Evolutionary conservation across 2,329 filamentous ascomycete genomes (phyloP).

Genomic region (Fonsecaea multimorphosa): DNA sequence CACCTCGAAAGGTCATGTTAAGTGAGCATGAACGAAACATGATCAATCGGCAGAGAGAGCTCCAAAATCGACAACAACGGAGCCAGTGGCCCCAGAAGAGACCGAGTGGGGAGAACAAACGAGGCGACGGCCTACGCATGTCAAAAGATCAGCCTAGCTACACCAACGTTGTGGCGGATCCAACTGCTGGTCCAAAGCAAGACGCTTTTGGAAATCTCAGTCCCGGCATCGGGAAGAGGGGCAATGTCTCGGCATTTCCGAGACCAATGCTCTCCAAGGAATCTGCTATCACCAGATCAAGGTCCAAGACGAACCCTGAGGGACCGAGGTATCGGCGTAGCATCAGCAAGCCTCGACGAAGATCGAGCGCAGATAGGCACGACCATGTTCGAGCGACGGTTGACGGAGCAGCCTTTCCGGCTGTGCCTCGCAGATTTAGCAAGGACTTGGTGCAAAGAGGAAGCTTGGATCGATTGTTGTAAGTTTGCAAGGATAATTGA

Average conservation of each 20-base stretch:
- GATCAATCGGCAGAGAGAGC: constrained; percentile 39
- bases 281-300: constrained; percentile 13
- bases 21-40: constrained; percentile 40
- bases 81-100: constrained; percentile 23
- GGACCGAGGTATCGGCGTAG: constrained; percentile 8
- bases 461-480: constrained; percentile 30
- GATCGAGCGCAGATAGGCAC: constrained; percentile 20
- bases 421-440: constrained; percentile 18
- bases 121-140: constrained; percentile 11
- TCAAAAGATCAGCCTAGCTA: constrained; percentile 24
- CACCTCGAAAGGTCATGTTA: constrained; percentile 40
- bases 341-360: constrained; percentile 21
- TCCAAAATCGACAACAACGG: constrained; percentile 32
- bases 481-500: background rate
- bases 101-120: constrained; percentile 19
- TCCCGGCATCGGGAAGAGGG: constrained; percentile 3
- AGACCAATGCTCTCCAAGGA: background rate
- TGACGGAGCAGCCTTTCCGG: constrained; percentile 13
- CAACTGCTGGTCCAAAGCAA: constrained; percentile 21
- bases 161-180: constrained; percentile 29
- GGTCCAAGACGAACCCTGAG: constrained; percentile 31
- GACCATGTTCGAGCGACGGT: constrained; percentile 17
- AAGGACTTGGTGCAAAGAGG: constrained; percentile 17
- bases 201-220: constrained; percentile 25
- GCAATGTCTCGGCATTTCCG: background rate